Evolutionary conservation across 225 moss, liverwort and hornwort species (phyloP).

Genomic region (Sphagnum contortum): DNA sequence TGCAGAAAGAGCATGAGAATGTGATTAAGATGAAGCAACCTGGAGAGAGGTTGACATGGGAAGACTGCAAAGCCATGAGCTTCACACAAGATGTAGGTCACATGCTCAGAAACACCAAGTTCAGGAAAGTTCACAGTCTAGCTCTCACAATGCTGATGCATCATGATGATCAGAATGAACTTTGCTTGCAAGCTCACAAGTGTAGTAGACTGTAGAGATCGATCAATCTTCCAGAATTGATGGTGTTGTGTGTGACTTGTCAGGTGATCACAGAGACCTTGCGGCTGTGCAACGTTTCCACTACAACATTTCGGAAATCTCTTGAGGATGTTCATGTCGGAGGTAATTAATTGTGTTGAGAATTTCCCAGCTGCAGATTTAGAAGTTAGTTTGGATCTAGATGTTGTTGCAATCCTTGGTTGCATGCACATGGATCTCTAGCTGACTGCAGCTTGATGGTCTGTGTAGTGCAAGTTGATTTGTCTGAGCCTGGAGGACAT

Average conservation of each 20-base stretch:
- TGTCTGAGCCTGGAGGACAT: too few species aligned
- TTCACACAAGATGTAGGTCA: conserved; percentile 32
- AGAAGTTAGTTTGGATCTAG: background rate
- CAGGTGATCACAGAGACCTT: conserved; percentile 56
- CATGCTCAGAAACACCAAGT: too few species aligned
- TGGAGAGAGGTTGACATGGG: conserved; percentile 39
- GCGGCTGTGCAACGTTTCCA: conserved; percentile 43
- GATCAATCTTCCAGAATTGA: background rate
- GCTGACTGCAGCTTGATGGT: too few species aligned
- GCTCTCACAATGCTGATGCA: background rate
- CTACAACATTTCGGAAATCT: conserved; percentile 37
- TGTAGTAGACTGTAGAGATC: too few species aligned
- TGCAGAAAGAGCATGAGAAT: conserved; percentile 42
- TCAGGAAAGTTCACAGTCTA: too few species aligned
- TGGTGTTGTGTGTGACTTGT: background rate
- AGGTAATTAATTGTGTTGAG: conserved; percentile 10
- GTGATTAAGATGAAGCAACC: conserved; percentile 22
- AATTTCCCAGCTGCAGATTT: background rate
- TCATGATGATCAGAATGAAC: background rate
- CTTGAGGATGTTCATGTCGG: conserved; percentile 42
- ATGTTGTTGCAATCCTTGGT: background rate
- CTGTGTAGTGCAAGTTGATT: too few species aligned
- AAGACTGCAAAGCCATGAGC: conserved; percentile 41
- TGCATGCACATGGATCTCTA: background rate
- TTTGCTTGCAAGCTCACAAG: too few species aligned